These are phyloP conservation scores for Blepharisma stoltei DNA, from an alignment of 73 alveolate species.

Conservation along the genomic window DNA sequence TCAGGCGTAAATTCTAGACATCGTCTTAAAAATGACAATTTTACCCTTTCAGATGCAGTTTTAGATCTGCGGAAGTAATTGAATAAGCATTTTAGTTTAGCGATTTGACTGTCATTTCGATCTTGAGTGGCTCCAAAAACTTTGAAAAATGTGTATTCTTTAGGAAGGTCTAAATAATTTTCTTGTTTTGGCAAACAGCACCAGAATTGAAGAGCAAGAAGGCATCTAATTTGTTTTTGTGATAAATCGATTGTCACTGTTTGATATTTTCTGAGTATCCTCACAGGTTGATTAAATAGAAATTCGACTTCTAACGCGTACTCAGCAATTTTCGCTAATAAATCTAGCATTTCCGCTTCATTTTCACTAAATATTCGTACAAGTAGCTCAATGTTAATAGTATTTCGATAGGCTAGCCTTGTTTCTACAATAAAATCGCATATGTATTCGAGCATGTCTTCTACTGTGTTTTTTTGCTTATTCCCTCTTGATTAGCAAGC, in stretches of 20 bases:
- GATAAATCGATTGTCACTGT: not conserved
- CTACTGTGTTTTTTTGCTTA: too few relatives aligned
- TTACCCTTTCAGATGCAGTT: not conserved
- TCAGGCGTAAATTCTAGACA: not conserved
- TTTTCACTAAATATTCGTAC: too few relatives aligned
- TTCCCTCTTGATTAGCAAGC: too few relatives aligned
- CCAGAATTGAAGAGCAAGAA: not conserved
- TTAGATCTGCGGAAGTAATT: constrained; percentile 17
- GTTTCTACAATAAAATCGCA: too few relatives aligned
- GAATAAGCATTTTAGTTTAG: constrained; percentile 20
- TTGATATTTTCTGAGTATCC: not conserved
- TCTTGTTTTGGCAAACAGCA: constrained; percentile 19
- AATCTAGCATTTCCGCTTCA: not conserved
- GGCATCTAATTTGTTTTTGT: not conserved
- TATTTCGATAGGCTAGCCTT: too few relatives aligned
- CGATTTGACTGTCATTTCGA: not conserved
- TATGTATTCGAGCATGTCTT: too few relatives aligned
- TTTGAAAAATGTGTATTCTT: constrained; percentile 5
- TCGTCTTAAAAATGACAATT: not conserved
- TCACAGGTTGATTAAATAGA: constrained; percentile 3
- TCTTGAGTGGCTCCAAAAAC: not conserved
- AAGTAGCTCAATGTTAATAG: too few relatives aligned
- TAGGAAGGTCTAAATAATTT: constrained; percentile 3
- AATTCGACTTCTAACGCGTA: constrained; percentile 13
- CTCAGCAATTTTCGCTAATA: constrained; percentile 11